phyloP scores from a whole-genome alignment of 306 rosid species.

The Hippophae rhamnoides region DNA sequence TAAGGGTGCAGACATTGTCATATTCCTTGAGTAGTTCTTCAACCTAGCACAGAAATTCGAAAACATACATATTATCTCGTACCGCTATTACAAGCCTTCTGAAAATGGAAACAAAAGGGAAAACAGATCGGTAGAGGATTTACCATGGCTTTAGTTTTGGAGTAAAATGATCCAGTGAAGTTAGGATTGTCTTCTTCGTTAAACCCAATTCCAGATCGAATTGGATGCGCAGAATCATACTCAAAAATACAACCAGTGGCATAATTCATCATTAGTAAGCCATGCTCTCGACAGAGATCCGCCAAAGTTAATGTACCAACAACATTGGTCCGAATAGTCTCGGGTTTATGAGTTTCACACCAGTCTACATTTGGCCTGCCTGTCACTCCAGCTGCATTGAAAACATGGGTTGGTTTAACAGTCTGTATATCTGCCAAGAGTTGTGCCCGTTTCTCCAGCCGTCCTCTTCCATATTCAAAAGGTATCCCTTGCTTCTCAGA shows the following conservation, averaged over 20 bases:
- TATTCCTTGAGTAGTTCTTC: slow-evolving; percentile 49
- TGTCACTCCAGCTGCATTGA: slow-evolving; percentile 43
- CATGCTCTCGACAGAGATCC: slow-evolving; percentile 36
- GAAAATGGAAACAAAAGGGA: slow-evolving; percentile 3
- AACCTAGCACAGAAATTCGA: slow-evolving; percentile 27
- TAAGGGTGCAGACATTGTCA: slow-evolving; percentile 50
- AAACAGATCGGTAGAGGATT: neutral
- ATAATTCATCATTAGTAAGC: slow-evolving; percentile 35
- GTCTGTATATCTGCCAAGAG: slow-evolving; percentile 33
- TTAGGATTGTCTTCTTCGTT: slow-evolving; percentile 34
- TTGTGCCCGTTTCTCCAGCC: slow-evolving; percentile 36
- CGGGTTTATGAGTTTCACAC: slow-evolving; percentile 41
- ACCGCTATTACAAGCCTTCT: slow-evolving; percentile 1
- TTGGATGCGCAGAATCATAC: slow-evolving; percentile 28
- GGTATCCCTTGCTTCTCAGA: slow-evolving; percentile 38
- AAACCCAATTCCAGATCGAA: slow-evolving; percentile 28
- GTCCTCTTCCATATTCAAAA: slow-evolving; percentile 38
- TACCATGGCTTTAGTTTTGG: slow-evolving; percentile 45
- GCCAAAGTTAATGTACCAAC: slow-evolving; percentile 37
- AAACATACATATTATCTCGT: slow-evolving; percentile 3
- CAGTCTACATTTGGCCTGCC: slow-evolving; percentile 46
- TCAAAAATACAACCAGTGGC: slow-evolving; percentile 37
- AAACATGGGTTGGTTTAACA: slow-evolving; percentile 43
- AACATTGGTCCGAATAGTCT: slow-evolving; percentile 33
- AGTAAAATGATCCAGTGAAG: slow-evolving; percentile 32